Conservation (phyloP, 73 alveolate species). For the Urostyla sp. region DNA sequence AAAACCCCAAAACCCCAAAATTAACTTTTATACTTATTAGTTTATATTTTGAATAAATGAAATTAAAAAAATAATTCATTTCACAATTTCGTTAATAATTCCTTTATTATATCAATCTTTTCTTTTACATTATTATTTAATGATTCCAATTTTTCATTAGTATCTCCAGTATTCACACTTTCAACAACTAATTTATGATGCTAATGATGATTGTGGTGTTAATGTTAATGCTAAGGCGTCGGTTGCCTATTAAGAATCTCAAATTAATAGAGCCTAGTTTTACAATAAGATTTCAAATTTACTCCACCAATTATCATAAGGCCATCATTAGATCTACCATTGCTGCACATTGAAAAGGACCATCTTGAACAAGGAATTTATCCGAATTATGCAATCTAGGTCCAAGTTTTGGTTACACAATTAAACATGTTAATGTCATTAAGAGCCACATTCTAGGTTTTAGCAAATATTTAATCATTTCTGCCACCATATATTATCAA, state of each 20-base stretch:
- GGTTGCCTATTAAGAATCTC: conserved; percentile 32
- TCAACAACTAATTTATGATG: too few species aligned
- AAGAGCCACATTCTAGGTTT: conserved; percentile 33
- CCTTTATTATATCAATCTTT: conserved; percentile 38
- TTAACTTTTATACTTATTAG: background rate
- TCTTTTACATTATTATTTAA: conserved; percentile 22
- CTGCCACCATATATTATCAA: conserved; percentile 57
- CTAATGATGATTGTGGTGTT: too few species aligned
- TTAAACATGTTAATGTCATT: conserved; percentile 58
- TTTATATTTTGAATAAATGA: too few species aligned
- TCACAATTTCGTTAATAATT: background rate
- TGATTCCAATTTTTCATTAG: conserved; percentile 20
- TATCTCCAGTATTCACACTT: background rate
- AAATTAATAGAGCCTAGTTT: conserved; percentile 17
- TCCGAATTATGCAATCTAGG: conserved; percentile 42
- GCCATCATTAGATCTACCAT: conserved; percentile 38
- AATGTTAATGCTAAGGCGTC: background rate
- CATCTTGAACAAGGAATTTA: conserved; percentile 65
- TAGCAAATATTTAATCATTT: conserved; percentile 42
- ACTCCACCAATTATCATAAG: conserved; percentile 61
- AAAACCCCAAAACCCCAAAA: conserved; percentile 35
- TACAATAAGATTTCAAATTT: conserved; percentile 31
- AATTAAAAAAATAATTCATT: background rate
- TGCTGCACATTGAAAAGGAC: conserved; percentile 27
- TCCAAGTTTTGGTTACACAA: conserved; percentile 27